Conservation (phyloP, 1,139 yeast genomes). For the Saccharomyces uvarum region DNA sequence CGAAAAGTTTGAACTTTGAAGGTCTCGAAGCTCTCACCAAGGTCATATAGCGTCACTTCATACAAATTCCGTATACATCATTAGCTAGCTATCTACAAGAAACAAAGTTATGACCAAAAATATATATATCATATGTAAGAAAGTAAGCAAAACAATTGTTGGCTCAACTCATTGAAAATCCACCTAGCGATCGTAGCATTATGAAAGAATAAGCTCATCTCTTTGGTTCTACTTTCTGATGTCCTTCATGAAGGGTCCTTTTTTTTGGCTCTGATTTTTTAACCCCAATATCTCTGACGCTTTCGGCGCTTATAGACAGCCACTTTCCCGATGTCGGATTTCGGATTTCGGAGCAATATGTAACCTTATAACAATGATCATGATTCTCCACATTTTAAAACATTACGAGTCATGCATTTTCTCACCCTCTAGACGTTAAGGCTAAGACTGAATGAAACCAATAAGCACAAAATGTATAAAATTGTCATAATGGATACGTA, state of each 20-base stretch:
- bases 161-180: no score
- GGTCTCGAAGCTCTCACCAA: constrained; percentile 8
- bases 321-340: background rate
- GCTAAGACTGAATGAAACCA: no score
- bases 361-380: background rate
- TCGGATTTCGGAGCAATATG: background rate
- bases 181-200: no score
- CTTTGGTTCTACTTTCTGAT: no score
- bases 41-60: background rate
- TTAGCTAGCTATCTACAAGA: background rate
- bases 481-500: background rate
- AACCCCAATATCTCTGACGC: background rate
- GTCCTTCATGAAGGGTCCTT: background rate
- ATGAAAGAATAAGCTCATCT: no score
- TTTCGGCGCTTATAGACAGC: background rate
- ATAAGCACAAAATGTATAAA: background rate
- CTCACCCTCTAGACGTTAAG: background rate
- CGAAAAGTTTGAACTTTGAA: constrained; percentile 37
- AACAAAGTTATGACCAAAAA: background rate
- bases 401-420: background rate
- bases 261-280: background rate
- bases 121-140: background rate
- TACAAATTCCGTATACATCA: background rate
- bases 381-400: background rate
- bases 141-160: no score